phyloP scores from a whole-genome alignment of 1,284 basidiomycete species.

The Trichosporon sp. region DNA sequence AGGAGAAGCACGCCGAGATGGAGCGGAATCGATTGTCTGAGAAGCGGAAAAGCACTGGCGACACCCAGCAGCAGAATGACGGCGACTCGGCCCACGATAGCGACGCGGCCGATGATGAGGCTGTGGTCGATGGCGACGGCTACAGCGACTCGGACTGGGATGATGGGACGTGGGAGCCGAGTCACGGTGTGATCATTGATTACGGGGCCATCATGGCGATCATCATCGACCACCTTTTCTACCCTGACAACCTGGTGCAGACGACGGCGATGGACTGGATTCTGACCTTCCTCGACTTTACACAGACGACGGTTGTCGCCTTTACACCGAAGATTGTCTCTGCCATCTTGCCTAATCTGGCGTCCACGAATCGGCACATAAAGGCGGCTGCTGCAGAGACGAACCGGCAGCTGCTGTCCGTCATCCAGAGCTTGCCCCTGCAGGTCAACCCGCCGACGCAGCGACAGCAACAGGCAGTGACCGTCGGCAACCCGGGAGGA shows the following conservation, averaged over 20 bases:
- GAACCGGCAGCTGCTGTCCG: slow-evolving; percentile 75
- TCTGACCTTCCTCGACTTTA: slow-evolving; percentile 80
- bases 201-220: slow-evolving; percentile 91
- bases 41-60: slow-evolving; percentile 6
- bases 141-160: slow-evolving; percentile 39
- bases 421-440: slow-evolving; percentile 75
- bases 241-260: slow-evolving; percentile 79
- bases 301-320: slow-evolving; percentile 84
- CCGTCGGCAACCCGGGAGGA: neutral
- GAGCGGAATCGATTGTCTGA: slow-evolving; percentile 16
- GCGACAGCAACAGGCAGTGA: neutral
- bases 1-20: slow-evolving; percentile 48
- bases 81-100: slow-evolving; percentile 47
- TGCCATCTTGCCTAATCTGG: slow-evolving; percentile 87
- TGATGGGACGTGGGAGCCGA: slow-evolving; percentile 73
- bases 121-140: slow-evolving; percentile 28
- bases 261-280: slow-evolving; percentile 87
- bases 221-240: slow-evolving; percentile 79
- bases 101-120: slow-evolving; percentile 25
- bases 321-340: slow-evolving; percentile 90
- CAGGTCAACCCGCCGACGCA: slow-evolving; percentile 51
- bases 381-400: slow-evolving; percentile 79
- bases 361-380: slow-evolving; percentile 66
- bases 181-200: slow-evolving; percentile 86
- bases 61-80: slow-evolving; percentile 27